These are phyloP conservation scores for Sphagnum magellanicum DNA, from an alignment of 228 moss, liverwort and hornwort genomes.

Conservation along the genomic window DNA sequence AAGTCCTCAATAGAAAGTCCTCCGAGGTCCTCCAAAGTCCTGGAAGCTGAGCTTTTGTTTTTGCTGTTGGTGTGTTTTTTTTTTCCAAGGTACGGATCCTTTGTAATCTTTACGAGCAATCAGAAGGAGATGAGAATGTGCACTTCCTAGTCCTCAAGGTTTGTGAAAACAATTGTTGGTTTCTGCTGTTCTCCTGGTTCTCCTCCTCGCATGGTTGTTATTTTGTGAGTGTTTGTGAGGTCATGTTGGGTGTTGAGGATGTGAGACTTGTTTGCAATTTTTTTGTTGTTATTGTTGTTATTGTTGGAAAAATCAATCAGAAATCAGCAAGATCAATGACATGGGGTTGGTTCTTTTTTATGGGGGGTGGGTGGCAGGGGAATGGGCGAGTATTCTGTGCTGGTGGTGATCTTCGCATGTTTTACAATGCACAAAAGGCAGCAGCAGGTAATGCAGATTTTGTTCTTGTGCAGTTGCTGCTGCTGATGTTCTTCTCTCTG, in stretches of 20 bases:
- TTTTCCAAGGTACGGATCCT: conserved; percentile 27
- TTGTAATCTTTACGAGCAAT: conserved; percentile 44
- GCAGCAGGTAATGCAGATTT: conserved; percentile 8
- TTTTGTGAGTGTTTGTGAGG: too few relatives aligned
- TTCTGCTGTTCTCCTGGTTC: too few relatives aligned
- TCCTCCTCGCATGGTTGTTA: too few relatives aligned
- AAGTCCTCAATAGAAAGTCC: not conserved
- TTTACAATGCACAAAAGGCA: conserved; percentile 51
- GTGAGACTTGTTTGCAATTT: too few relatives aligned
- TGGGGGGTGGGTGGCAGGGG: conserved; percentile 26
- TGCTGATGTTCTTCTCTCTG: too few relatives aligned
- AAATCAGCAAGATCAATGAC: not conserved
- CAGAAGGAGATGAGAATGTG: conserved; percentile 53
- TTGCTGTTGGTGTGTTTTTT: not conserved
- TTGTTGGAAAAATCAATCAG: too few relatives aligned
- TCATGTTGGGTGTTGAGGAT: too few relatives aligned
- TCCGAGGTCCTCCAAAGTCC: not conserved
- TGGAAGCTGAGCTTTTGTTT: not conserved
- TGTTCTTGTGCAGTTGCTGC: too few relatives aligned
- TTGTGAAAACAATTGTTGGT: not conserved
- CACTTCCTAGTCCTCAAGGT: conserved; percentile 82
- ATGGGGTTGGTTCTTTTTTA: not conserved
- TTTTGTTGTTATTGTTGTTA: too few relatives aligned
- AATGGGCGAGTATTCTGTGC: conserved; percentile 92
- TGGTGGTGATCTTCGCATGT: conserved; percentile 82